Evolutionary conservation across 176 grass and related monocot species (phyloP).

Genomic region (Aegilops bicornis): DNA sequence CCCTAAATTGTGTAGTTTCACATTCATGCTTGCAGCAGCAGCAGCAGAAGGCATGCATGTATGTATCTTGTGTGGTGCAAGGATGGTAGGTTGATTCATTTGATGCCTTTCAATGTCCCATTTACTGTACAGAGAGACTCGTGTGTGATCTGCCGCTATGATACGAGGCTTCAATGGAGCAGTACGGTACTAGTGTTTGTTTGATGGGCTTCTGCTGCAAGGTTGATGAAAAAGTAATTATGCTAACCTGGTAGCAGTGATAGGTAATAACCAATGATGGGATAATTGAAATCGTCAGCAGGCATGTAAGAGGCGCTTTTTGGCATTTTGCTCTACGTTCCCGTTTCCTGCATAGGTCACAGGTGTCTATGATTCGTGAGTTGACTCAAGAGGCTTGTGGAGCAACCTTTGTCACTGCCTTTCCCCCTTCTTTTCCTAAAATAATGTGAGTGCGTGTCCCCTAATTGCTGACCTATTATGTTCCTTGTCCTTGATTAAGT

Average conservation of each 20-base stretch:
- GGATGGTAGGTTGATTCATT: slow-evolving; percentile 61
- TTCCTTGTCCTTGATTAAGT: slow-evolving; percentile 18
- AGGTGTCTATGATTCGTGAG: slow-evolving; percentile 51
- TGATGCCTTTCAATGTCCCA: slow-evolving; percentile 62
- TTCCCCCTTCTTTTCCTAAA: slow-evolving; percentile 34
- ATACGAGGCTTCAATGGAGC: slow-evolving; percentile 24
- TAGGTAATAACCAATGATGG: background rate
- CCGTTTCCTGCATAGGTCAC: slow-evolving; percentile 15
- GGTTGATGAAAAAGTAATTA: background rate
- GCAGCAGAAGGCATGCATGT: background rate
- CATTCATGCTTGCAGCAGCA: slow-evolving; percentile 30
- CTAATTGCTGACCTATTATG: slow-evolving; percentile 4
- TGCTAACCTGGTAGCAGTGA: background rate
- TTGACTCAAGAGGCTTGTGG: slow-evolving; percentile 38
- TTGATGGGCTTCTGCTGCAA: slow-evolving; percentile 4
- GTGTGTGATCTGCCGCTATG: slow-evolving; percentile 3
- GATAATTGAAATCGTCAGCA: background rate
- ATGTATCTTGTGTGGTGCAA: slow-evolving; percentile 15
- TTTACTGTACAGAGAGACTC: slow-evolving; percentile 30
- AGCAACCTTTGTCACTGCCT: slow-evolving; percentile 39
- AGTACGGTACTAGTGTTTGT: background rate
- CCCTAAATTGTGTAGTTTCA: slow-evolving; percentile 15
- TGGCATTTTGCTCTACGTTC: slow-evolving; percentile 44
- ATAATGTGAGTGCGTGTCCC: slow-evolving; percentile 19
- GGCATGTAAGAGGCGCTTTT: slow-evolving; percentile 18